Evolutionary conservation across 2,329 filamentous ascomycete species (phyloP).

Genomic region (Penicillium sp.): DNA sequence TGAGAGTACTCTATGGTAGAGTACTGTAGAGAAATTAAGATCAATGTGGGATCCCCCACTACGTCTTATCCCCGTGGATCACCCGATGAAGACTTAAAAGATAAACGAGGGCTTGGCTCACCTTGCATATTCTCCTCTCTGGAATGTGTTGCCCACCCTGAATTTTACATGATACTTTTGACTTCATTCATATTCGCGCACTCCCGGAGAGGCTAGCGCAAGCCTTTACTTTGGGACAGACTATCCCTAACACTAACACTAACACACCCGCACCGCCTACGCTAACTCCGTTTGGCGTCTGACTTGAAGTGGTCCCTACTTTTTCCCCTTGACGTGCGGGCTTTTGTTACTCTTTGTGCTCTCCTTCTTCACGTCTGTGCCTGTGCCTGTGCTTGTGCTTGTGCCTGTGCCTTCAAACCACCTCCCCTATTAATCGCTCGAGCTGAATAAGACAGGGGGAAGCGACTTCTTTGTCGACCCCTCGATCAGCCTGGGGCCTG

Average conservation of each 20-base stretch:
- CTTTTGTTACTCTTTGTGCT: background rate
- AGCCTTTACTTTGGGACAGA: background rate
- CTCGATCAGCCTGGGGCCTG: background rate
- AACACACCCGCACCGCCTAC: constrained; percentile 11
- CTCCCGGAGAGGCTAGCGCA: constrained; percentile 6
- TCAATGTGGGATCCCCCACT: constrained; percentile 1
- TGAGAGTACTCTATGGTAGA: background rate
- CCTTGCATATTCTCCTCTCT: constrained; percentile 7
- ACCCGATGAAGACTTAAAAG: background rate
- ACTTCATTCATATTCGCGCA: background rate
- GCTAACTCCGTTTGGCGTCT: constrained; percentile 10
- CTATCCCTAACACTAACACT: background rate
- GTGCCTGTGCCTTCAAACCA: background rate
- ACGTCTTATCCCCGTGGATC: constrained; percentile 1
- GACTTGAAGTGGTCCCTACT: background rate
- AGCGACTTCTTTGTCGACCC: constrained; percentile 4
- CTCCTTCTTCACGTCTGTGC: background rate
- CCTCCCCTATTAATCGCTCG: constrained; percentile 16
- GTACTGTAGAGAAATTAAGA: background rate
- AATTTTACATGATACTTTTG: background rate
- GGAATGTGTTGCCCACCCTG: constrained; percentile 4
- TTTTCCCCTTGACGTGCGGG: constrained; percentile 1
- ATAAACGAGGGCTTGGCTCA: constrained; percentile 3
- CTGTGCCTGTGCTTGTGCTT: background rate
- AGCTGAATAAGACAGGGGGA: constrained; percentile 18